Percentiles rank a stretch among this genome's conserved stretches.
Conservation (phyloP, 2,329 filamentous ascomycete genomes). For the Fusarium nurragi region DNA sequence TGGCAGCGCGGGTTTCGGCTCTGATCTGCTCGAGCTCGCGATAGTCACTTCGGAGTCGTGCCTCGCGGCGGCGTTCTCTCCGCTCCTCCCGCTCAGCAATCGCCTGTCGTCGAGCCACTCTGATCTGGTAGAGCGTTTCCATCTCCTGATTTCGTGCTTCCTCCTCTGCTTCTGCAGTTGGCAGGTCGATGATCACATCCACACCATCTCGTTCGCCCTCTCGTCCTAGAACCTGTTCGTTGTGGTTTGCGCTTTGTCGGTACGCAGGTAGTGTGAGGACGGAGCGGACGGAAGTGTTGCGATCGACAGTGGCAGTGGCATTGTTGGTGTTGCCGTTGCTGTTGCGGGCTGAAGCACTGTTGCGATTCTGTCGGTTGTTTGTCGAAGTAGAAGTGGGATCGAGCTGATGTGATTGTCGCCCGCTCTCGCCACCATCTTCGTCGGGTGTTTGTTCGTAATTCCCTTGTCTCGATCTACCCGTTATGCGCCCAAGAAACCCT, state of each 20-base stretch:
- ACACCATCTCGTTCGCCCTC: constrained; percentile 94
- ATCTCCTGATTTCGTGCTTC: constrained; percentile 85
- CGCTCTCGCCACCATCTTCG: constrained; percentile 43
- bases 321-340: constrained; percentile 30
- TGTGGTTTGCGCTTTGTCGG: constrained; percentile 73
- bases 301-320: constrained; percentile 66
- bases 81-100: constrained; percentile 80
- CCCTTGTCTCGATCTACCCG: constrained; percentile 20
- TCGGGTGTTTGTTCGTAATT: constrained; percentile 48
- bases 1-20: constrained; percentile 61
- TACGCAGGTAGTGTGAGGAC: constrained; percentile 94
- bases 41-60: constrained; percentile 75
- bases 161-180: constrained; percentile 82
- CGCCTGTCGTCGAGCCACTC: constrained; percentile 78
- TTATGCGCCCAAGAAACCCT: constrained; percentile 36
- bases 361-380: constrained; percentile 22
- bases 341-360: constrained; percentile 16
- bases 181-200: constrained; percentile 87
- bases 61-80: constrained; percentile 74
- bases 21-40: constrained; percentile 74
- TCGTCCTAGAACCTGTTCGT: constrained; percentile 83
- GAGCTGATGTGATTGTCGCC: constrained; percentile 42
- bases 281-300: constrained; percentile 88
- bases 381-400: constrained; percentile 32
- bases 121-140: constrained; percentile 91